phyloP scores from a whole-genome alignment of 768 basidiomycete genomes.

The Rhizopogon vesiculosus region DNA sequence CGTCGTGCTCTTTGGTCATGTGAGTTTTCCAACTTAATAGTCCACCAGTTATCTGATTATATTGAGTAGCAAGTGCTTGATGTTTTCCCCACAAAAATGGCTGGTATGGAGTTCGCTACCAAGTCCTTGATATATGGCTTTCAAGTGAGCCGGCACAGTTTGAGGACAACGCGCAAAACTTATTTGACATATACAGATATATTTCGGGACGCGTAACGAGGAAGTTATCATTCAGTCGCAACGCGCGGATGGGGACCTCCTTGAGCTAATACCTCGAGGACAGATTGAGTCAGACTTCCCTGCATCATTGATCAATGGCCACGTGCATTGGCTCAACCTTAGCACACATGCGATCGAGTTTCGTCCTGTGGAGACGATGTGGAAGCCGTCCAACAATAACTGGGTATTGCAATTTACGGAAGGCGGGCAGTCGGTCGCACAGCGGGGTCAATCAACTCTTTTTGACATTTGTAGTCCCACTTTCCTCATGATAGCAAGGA shows the following conservation, averaged over 20 bases:
- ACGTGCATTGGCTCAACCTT: conserved; percentile 20
- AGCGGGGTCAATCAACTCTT: conserved; percentile 2
- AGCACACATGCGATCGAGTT: conserved; percentile 11
- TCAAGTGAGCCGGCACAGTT: conserved; percentile 12
- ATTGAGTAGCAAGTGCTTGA: conserved; percentile 21
- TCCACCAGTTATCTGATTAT: neutral
- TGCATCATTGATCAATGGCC: conserved; percentile 8
- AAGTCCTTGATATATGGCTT: conserved; percentile 11
- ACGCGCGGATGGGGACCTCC: neutral
- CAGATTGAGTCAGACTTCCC: conserved; percentile 16
- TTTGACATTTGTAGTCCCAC: conserved; percentile 15
- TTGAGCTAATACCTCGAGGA: conserved; percentile 12
- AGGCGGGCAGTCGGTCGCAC: neutral
- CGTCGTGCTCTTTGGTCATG: conserved; percentile 31
- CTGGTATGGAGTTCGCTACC: conserved; percentile 31
- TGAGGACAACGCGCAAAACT: neutral
- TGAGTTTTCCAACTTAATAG: conserved; percentile 10
- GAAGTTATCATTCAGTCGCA: conserved; percentile 2
- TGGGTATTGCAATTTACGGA: conserved; percentile 9
- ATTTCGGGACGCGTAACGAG: neutral
- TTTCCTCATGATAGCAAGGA: conserved; percentile 13
- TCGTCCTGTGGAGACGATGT: conserved; percentile 10
- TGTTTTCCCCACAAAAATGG: conserved; percentile 29
- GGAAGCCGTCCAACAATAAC: conserved; percentile 12
- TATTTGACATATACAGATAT: neutral